Evolutionary conservation across 2,329 filamentous ascomycete genomes (phyloP).

Genomic region (Fusarium vanettenii): DNA sequence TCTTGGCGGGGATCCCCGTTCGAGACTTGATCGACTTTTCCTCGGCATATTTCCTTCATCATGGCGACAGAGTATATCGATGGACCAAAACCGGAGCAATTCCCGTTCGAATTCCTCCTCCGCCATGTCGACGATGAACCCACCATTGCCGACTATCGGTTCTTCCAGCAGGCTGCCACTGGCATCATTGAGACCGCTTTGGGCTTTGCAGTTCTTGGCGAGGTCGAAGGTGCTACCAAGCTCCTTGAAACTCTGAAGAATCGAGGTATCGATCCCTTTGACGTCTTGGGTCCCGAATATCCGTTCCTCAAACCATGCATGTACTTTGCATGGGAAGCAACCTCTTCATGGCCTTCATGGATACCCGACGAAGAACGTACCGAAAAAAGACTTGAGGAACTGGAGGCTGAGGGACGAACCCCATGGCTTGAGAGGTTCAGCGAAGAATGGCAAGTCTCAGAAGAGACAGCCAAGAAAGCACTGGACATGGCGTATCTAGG

Average conservation of each 20-base stretch:
- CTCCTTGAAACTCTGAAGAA: slow-evolving; percentile 2
- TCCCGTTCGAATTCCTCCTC: slow-evolving; percentile 5
- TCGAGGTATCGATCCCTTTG: not conserved
- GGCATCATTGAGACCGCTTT: slow-evolving; percentile 1
- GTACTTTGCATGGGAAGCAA: slow-evolving; percentile 10
- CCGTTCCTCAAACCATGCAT: slow-evolving; percentile 5
- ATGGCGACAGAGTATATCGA: not conserved
- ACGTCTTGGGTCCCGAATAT: not conserved
- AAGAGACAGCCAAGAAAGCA: slow-evolving; percentile 12
- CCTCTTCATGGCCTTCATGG: slow-evolving; percentile 2
- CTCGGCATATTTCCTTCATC: not conserved
- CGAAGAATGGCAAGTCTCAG: slow-evolving; percentile 4
- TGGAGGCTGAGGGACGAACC: not conserved
- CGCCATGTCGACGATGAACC: slow-evolving; percentile 9
- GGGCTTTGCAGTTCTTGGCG: not conserved
- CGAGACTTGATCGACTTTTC: not conserved
- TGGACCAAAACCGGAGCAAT: not conserved
- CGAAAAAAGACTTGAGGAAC: not conserved
- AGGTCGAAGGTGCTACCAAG: slow-evolving; percentile 2
- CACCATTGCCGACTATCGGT: slow-evolving; percentile 1
- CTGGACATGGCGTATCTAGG: slow-evolving; percentile 20
- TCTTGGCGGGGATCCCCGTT: not conserved
- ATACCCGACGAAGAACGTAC: slow-evolving; percentile 1
- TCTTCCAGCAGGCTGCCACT: not conserved
- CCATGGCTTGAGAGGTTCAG: slow-evolving; percentile 18